Percentiles rank a stretch among this genome's conserved stretches.
Evolutionary conservation across 1,284 basidiomycete genomes (phyloP).

Genomic region (Moniliophthora roreri): DNA sequence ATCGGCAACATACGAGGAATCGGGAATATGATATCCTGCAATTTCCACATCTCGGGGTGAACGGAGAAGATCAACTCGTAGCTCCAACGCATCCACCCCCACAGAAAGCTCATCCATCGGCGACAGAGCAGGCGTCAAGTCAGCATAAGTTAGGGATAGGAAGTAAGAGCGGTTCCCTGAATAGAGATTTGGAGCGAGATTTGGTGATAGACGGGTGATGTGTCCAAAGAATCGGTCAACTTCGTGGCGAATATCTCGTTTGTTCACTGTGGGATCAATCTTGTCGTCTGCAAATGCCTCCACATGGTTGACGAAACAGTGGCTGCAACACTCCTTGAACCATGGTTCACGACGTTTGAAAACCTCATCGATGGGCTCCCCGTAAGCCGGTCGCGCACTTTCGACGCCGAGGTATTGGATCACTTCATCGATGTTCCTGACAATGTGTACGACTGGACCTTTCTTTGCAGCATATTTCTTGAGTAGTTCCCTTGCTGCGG

Average conservation of each 20-base stretch:
- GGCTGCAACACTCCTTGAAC: slow-evolving; percentile 84
- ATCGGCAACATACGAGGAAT: slow-evolving; percentile 72
- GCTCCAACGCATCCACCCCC: slow-evolving; percentile 92
- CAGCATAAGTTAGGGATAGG: slow-evolving; percentile 90
- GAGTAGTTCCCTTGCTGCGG: slow-evolving; percentile 71
- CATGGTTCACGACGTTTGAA: slow-evolving; percentile 83
- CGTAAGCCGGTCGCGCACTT: slow-evolving; percentile 81
- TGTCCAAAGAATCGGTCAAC: slow-evolving; percentile 87
- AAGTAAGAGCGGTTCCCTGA: slow-evolving; percentile 81
- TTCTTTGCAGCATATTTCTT: slow-evolving; percentile 61
- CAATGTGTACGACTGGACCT: slow-evolving; percentile 45
- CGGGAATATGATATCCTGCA: slow-evolving; percentile 60
- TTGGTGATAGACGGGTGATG: slow-evolving; percentile 74
- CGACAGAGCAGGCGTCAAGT: slow-evolving; percentile 71
- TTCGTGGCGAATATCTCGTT: slow-evolving; percentile 32
- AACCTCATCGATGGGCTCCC: slow-evolving; percentile 83
- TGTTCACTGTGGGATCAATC: slow-evolving; percentile 16
- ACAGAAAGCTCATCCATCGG: slow-evolving; percentile 72
- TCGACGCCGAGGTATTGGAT: slow-evolving; percentile 77
- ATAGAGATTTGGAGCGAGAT: slow-evolving; percentile 60
- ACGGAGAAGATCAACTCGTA: slow-evolving; percentile 89
- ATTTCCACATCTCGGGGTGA: slow-evolving; percentile 46
- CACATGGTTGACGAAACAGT: slow-evolving; percentile 85
- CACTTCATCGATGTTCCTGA: slow-evolving; percentile 43
- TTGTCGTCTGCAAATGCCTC: slow-evolving; percentile 30